Percentiles rank a stretch among this genome's conserved stretches.
phyloP scores from a whole-genome alignment of 2,329 filamentous ascomycete genomes.

The Rhynchosporium graminicola region DNA sequence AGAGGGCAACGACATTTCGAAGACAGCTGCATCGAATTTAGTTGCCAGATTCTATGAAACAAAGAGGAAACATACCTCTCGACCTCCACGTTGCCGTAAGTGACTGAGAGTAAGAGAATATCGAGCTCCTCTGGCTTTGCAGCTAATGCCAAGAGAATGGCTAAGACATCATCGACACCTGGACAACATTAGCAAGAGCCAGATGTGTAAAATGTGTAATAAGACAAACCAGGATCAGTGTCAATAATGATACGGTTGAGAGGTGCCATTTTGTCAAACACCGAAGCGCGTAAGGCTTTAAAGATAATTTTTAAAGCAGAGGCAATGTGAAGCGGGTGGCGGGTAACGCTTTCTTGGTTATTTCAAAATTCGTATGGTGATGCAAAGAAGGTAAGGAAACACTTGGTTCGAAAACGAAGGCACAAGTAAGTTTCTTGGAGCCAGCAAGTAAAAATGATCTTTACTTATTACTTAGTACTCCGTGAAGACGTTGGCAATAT shows the following conservation, averaged over 20 bases:
- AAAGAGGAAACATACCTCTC: constrained; percentile 57
- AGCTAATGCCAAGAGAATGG: constrained; percentile 82
- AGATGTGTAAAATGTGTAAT: constrained; percentile 9
- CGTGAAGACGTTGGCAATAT: not conserved
- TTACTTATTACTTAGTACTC: no score
- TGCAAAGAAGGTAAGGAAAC: not conserved
- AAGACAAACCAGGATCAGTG: constrained; percentile 74
- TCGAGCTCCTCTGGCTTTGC: constrained; percentile 83
- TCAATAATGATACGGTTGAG: constrained; percentile 88
- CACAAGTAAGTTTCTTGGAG: not conserved
- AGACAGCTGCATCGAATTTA: constrained; percentile 61
- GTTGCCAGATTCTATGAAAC: not conserved
- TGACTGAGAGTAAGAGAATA: constrained; percentile 81
- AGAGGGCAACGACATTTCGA: constrained; percentile 84
- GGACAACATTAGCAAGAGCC: constrained; percentile 11
- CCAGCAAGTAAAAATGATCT: not conserved
- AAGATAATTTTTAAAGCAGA: not conserved
- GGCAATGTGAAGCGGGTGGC: constrained; percentile 7
- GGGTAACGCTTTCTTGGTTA: constrained; percentile 1
- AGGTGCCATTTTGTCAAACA: constrained; percentile 55
- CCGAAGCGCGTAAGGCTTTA: not conserved
- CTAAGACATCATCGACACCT: constrained; percentile 90
- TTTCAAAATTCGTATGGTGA: constrained; percentile 5
- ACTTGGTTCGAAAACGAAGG: not conserved
- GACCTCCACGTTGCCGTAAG: constrained; percentile 90